Conservation (phyloP, 768 basidiomycete species). For the Lyophyllum atratum region DNA sequence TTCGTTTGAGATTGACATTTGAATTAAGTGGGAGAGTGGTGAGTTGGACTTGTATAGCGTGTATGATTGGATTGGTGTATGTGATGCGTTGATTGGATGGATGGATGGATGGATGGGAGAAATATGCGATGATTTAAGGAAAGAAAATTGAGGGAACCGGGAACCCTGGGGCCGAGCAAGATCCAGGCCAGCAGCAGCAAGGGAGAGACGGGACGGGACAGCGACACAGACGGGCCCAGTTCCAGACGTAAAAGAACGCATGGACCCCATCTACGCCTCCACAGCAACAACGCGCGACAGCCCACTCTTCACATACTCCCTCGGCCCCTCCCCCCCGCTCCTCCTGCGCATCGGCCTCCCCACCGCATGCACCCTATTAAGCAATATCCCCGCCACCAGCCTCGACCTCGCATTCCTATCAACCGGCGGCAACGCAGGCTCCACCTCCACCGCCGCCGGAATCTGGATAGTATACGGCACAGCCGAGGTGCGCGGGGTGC, state of each 20-base stretch:
- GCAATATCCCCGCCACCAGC: conserved; percentile 59
- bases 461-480: background rate
- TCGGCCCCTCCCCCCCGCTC: conserved; percentile 28
- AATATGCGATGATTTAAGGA: background rate
- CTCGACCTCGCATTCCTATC: conserved; percentile 38
- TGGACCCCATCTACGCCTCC: conserved; percentile 29
- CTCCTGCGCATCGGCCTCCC: conserved; percentile 56
- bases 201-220: background rate
- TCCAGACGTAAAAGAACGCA: background rate
- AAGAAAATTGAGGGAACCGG: background rate
- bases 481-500: background rate
- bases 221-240: background rate
- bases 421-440: background rate
- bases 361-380: conserved; percentile 52
- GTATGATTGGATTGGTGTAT: background rate
- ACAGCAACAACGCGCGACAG: conserved; percentile 52
- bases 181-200: background rate
- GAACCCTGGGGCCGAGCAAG: background rate
- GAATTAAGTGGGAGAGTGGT: background rate
- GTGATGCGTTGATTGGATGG: background rate
- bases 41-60: background rate
- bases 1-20: background rate
- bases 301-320: conserved; percentile 53
- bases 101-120: background rate
- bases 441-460: background rate